Evolutionary conservation across 768 basidiomycete species (phyloP), one percentile per base, ranked within the genome.

Genomic region (Russula emetica): DNA sequence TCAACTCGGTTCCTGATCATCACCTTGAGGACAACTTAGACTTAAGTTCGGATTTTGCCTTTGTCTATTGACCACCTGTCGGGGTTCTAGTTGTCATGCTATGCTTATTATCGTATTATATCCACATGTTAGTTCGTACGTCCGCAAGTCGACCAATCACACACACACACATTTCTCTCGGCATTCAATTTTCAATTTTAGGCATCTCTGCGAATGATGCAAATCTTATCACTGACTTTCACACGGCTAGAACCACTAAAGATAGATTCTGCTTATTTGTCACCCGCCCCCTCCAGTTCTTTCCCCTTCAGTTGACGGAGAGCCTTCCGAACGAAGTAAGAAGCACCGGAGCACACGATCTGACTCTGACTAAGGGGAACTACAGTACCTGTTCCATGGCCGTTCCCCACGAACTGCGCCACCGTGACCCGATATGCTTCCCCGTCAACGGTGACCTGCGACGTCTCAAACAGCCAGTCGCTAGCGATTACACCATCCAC

Each of bases 391-490:
- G 57, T 24, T n/a, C 66, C 63, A 22, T 61, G 38, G 61, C 62
- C 73, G 5, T 79, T 82, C 14, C 84, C 87, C 7, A 81, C 44
- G 64, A 79, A 84, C 66, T 85, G 80, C 34, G 87, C 89, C 2
- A 83, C 83, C 2, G 90, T 82, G 0, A 86, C 87, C 52, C 86
- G 80, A 69, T 92, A 91, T 56, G 77, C 66, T 67, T 83, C 83
- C 0, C 76, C 76, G 20, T 73, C 78, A 44, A 82, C 78, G 0
- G 73, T 60, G 20, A 89, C 56, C 54, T 78, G 77, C 70, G 90
- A 88, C 67, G 83, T 83, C 64, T 76, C 78, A 70, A 92, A 90
- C 63, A 76, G 77, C 90, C 90, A 92, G 44, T 86, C 88, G 47
- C 71, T 68, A 0, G 85, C 82, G 6, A 74, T 69, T 50, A 74